phyloP scores from a whole-genome alignment of 2,329 filamentous ascomycete species.

The Aspergillus japonicus region DNA sequence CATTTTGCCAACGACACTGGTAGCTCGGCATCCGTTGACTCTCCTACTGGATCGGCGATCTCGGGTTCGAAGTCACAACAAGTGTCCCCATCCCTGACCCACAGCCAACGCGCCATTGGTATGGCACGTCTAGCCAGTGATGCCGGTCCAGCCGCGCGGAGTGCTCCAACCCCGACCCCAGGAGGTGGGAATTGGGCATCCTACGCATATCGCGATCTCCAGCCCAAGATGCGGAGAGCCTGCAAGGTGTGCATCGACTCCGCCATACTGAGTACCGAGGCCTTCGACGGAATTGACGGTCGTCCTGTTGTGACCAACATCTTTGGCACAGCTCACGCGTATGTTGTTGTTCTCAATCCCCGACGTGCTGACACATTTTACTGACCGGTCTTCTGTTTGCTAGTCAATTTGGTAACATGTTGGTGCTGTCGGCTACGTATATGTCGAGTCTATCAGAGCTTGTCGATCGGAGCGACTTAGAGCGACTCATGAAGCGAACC shows the following conservation, averaged over 20 bases:
- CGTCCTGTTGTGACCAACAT: conserved; percentile 90
- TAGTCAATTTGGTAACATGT: conserved; percentile 94
- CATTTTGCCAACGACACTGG: conserved; percentile 47
- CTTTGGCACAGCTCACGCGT: conserved; percentile 94
- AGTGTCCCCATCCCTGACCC: conserved; percentile 36
- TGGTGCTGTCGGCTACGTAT: conserved; percentile 83
- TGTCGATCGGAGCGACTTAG: conserved; percentile 57
- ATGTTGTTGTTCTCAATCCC: conserved; percentile 46
- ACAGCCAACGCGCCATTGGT: conserved; percentile 28
- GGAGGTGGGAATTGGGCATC: neutral
- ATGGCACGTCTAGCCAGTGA: conserved; percentile 37
- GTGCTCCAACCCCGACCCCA: conserved; percentile 2
- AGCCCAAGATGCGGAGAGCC: conserved; percentile 52
- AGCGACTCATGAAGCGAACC: conserved; percentile 66
- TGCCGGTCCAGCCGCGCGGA: conserved; percentile 31
- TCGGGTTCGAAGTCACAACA: conserved; percentile 34
- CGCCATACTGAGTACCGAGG: conserved; percentile 78
- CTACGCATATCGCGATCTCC: conserved; percentile 25
- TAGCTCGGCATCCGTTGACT: conserved; percentile 27
- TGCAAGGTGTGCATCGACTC: conserved; percentile 66
- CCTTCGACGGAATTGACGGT: conserved; percentile 65
- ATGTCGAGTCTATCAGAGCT: conserved; percentile 62
- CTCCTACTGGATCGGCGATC: conserved; percentile 31
- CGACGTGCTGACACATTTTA: neutral
- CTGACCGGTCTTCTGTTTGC: conserved; percentile 27